Evolutionary conservation across 768 basidiomycete species (phyloP), one percentile per base, ranked within the genome.

Genomic region (Kwoniella dejecticola): DNA sequence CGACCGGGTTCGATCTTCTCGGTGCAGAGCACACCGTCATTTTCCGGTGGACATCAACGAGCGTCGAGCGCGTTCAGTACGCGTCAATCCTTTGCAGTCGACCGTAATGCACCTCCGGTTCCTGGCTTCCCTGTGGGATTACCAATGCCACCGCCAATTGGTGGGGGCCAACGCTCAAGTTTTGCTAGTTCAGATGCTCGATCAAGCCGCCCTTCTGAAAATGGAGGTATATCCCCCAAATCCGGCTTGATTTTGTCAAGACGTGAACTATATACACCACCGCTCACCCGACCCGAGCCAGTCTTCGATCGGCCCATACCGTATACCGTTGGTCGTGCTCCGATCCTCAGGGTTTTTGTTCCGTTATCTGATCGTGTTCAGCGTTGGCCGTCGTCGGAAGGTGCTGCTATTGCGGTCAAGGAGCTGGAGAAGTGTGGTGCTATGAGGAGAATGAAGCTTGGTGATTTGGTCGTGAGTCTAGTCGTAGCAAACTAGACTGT

Each of bases 391-490:
- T 76, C 74, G 11, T 72, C 75, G 15, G 74, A 77, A 60, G 77
- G 72, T 7, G 75, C 75, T 15, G 33, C 44, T 12, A 62, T 64
- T 7, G 70, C 68, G 0, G 47, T 75, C 6, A 55, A 58, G 19
- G 77, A 78, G 41, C 56, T 78, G 31, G 74, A 78, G 46, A 77
- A 77, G 41, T 76, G 75, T 64, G 77, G 77, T 4, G 77, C 77
- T 1, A 55, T 68, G 46, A 62, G 62, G 24, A 60, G 68, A 40
- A 59, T 78, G 38, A 56, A 59, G 23, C 30, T 77, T 15, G 77
- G 77, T 1, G 77, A 78, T 41, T 31, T 78, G 8, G 57, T 78
- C 12, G 72, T 75, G 49, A 54, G 70, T 67, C 8, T 1, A 13
- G 27, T 11, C 24, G 23, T 31, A 19, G 21, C n/a, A 6, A 24